Base-by-base conservation (phyloP, 345 rosid genomes). In the Eutrema yunnanense region DNA sequence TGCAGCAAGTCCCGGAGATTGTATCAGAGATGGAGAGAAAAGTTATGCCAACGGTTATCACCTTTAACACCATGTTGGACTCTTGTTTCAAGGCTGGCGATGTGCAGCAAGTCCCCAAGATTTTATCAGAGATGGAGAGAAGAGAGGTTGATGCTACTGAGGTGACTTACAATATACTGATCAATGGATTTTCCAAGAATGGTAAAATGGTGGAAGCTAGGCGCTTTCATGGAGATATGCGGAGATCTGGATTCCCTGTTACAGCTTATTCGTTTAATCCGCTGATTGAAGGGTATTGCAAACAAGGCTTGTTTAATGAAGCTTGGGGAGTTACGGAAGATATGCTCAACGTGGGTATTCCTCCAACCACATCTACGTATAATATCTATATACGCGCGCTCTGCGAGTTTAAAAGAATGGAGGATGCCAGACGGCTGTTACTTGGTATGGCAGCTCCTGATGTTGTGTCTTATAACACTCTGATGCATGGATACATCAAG, bases 401-500 rank as follows among this genome's bases (percentile, higher is more conserved):
- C 58, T 86, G 88, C 65, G 82, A 73, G 69, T 71, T 54, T 60
- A 88, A 81, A 46, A 84, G 85, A 78, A 33, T 79, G 34, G 79
- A 32, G 46, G 90, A 84, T 57, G 93, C 94, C 9, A 85, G 84
- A 60, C 65, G 69, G 67, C 54, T 64, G 49, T 73, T 88, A 57
- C 65, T 46, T 12, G 76, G 65, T 65, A 83, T 88, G 92, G 42
- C 80, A 44, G 53, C 12, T 43, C 92, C 89, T 9, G 88, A 88
- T 73, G 69, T 90, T 71, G 71, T 90, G 73, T 88, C 96, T 27
- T 88, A 85, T 71, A 88, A 88, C 77, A 84, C 83, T 64, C 73
- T 88, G 22, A 83, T 90, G 62, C 74, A 80, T 73, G 87, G 96
- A 22, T 86, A 85, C 66, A 80, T 90, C 61, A 85, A 81, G 72